A percentile compares a stretch with the other conserved stretches of the same genome.
phyloP scores from a whole-genome alignment of 2,329 filamentous ascomycete species.

The Ascochyta clinopodiicola region DNA sequence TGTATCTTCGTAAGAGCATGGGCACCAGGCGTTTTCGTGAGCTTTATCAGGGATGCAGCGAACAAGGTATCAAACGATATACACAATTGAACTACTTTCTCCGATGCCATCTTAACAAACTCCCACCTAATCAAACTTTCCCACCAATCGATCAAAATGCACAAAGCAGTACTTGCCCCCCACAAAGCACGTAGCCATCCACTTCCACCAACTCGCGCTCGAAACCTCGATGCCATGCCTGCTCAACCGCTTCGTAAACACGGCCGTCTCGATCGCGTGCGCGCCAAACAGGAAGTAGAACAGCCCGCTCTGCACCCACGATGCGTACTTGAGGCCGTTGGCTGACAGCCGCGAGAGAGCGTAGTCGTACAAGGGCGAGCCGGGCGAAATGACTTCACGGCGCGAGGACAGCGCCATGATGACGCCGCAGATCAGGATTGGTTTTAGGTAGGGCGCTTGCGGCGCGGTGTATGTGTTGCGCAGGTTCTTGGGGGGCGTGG shows the following conservation, averaged over 20 bases:
- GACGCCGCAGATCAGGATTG: conserved; percentile 30
- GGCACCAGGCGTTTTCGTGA: conserved; percentile 23
- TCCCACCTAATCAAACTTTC: not conserved
- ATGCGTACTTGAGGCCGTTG: conserved; percentile 19
- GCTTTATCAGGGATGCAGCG: conserved; percentile 6
- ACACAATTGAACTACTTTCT: not conserved
- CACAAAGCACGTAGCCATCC: conserved; percentile 35
- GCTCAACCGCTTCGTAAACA: conserved; percentile 25
- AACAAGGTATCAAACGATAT: conserved; percentile 1
- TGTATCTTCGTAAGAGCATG: conserved; percentile 23
- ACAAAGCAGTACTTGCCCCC: conserved; percentile 31
- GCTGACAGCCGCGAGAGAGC: conserved; percentile 13
- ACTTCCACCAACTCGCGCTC: conserved; percentile 30
- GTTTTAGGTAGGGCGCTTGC: conserved; percentile 20
- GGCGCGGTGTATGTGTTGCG: conserved; percentile 29
- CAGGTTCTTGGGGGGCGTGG: conserved; percentile 17
- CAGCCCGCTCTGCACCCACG: conserved; percentile 29
- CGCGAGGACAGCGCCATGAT: conserved; percentile 33
- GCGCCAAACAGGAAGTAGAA: conserved; percentile 35
- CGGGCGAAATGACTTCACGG: conserved; percentile 25
- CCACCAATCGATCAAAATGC: conserved; percentile 31
- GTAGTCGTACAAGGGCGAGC: conserved; percentile 28
- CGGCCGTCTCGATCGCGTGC: conserved; percentile 29
- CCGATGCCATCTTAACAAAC: too few species aligned
- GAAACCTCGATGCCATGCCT: conserved; percentile 24